Conservation (phyloP, 1,284 basidiomycete species). For the Stygiomarasmius scandens region DNA sequence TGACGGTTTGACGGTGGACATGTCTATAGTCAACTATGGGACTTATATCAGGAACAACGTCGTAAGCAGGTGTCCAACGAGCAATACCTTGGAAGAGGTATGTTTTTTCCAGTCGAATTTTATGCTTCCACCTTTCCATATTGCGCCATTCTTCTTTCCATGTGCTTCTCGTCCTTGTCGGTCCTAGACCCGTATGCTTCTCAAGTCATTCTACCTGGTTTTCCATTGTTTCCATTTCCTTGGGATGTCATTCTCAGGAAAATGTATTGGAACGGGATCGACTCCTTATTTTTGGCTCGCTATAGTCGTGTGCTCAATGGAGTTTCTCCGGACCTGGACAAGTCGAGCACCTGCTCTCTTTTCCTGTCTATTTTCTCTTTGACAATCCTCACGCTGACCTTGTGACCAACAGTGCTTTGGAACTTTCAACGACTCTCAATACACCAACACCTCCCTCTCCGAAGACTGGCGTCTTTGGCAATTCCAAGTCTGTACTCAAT, state of each 20-base stretch:
- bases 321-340: background rate
- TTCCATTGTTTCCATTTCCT: background rate
- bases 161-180: background rate
- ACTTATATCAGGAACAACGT: constrained; percentile 73
- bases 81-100: constrained; percentile 62
- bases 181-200: background rate
- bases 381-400: background rate
- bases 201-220: background rate
- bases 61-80: constrained; percentile 61
- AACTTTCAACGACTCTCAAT: constrained; percentile 71
- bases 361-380: background rate
- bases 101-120: constrained; percentile 20
- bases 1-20: constrained; percentile 50
- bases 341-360: background rate
- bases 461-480: constrained; percentile 86
- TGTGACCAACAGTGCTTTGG: constrained; percentile 75
- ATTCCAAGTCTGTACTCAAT: constrained; percentile 93
- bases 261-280: too few relatives aligned
- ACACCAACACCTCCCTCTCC: constrained; percentile 60
- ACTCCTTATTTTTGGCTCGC: too few relatives aligned
- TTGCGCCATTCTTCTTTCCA: background rate
- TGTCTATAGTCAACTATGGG: constrained; percentile 76
- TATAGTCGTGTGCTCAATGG: background rate
- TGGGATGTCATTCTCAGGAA: too few relatives aligned
- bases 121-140: background rate